Evolutionary conservation across 1,284 basidiomycete species (phyloP).

Genomic region (Thecaphora frezii): DNA sequence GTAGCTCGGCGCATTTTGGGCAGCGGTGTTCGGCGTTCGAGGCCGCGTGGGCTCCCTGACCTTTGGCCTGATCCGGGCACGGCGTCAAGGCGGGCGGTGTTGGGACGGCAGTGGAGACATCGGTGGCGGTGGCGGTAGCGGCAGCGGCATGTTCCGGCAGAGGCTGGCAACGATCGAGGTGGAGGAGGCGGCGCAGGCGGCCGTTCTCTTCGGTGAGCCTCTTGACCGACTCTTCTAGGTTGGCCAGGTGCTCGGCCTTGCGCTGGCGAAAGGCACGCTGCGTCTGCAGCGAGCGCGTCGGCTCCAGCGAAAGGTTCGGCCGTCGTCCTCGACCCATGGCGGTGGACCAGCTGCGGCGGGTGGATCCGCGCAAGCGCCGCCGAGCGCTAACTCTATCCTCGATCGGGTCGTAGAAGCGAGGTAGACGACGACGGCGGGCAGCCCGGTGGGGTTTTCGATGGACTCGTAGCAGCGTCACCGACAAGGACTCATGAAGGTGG

Average conservation of each 20-base stretch:
- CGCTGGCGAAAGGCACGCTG: conserved; percentile 42
- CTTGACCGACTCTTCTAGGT: conserved; percentile 22
- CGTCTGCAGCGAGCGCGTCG: conserved; percentile 35
- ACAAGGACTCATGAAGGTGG: too few relatives aligned
- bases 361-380: too few relatives aligned
- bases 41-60: not conserved
- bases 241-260: conserved; percentile 32
- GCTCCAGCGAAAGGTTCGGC: conserved; percentile 38
- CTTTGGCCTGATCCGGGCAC: not conserved
- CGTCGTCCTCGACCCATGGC: conserved; percentile 40
- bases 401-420: too few relatives aligned
- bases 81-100: not conserved
- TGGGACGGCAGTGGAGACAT: too few relatives aligned
- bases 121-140: too few relatives aligned
- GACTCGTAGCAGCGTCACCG: too few relatives aligned
- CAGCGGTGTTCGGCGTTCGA: conserved; percentile 2
- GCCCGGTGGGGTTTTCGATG: too few relatives aligned
- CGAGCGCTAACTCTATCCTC: too few relatives aligned
- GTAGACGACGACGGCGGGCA: too few relatives aligned
- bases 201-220: conserved; percentile 22
- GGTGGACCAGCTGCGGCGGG: too few relatives aligned
- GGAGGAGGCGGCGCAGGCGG: conserved; percentile 9
- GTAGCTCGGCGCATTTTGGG: conserved; percentile 6
- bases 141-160: too few relatives aligned
- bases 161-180: conserved; percentile 2